These are phyloP conservation scores for Nigrospora osmanthi DNA, from an alignment of 2,329 filamentous ascomycete species.

Conservation along the genomic window DNA sequence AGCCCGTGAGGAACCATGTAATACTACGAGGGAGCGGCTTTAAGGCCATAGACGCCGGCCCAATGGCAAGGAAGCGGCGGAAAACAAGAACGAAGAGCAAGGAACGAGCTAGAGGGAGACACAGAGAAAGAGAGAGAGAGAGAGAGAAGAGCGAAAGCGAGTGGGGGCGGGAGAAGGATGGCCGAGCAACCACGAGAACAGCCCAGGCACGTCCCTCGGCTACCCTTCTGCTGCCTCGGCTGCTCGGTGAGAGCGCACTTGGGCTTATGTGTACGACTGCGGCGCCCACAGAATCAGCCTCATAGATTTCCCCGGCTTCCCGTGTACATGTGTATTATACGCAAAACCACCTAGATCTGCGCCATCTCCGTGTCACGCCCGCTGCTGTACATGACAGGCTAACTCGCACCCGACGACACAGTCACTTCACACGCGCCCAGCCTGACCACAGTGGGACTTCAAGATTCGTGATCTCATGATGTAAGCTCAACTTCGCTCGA, in stretches of 20 bases:
- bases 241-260: background rate
- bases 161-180: background rate
- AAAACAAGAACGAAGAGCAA: slow-evolving; percentile 2
- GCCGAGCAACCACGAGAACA: no score
- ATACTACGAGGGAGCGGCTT: slow-evolving; percentile 14
- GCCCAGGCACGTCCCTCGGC: no score
- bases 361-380: slow-evolving; percentile 2
- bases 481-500: no score
- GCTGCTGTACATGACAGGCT: no score
- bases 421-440: no score
- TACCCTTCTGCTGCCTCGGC: background rate
- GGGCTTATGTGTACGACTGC: slow-evolving; percentile 16
- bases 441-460: no score
- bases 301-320: slow-evolving; percentile 22
- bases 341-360: slow-evolving; percentile 15
- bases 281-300: slow-evolving; percentile 12
- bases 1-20: slow-evolving; percentile 8
- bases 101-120: no score
- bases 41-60: no score
- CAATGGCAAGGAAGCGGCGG: slow-evolving; percentile 14
- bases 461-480: no score
- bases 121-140: no score
- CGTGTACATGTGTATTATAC: slow-evolving; percentile 25
- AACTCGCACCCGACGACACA: no score
- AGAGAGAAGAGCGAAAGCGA: background rate